These are phyloP conservation scores for Backusella psychrophila DNA, from an alignment of 192 early-diverging fungal genomes.

Conservation along the genomic window DNA sequence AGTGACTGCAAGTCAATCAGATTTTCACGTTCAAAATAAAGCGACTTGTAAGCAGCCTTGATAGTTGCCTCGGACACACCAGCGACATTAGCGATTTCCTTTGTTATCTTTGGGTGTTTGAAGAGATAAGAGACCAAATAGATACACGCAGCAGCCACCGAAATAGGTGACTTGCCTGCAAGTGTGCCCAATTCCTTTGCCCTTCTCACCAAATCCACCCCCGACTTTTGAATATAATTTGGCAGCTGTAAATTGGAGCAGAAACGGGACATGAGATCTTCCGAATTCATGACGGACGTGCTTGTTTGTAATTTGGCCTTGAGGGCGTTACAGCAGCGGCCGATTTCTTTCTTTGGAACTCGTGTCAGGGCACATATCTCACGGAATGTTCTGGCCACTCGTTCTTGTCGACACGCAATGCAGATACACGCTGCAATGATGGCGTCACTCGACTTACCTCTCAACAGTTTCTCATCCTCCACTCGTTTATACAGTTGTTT, in stretches of 20 bases:
- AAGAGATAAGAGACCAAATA: conserved; percentile 83
- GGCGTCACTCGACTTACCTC: conserved; percentile 79
- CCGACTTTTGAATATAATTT: conserved; percentile 66
- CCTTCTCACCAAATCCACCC: conserved; percentile 65
- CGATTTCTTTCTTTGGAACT: conserved; percentile 94
- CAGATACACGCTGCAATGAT: conserved; percentile 93
- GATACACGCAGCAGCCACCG: conserved; percentile 89
- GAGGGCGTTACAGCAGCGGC: conserved; percentile 74
- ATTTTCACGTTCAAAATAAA: conserved; percentile 57
- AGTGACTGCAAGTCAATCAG: conserved; percentile 52
- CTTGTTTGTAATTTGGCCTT: conserved; percentile 56
- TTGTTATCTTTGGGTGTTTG: conserved; percentile 63
- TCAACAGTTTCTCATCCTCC: conserved; percentile 78
- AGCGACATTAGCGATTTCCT: conserved; percentile 79
- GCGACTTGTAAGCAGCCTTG: conserved; percentile 77
- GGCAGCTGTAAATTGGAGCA: conserved; percentile 75
- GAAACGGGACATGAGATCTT: conserved; percentile 79
- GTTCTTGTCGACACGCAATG: conserved; percentile 86
- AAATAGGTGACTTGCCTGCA: conserved; percentile 89
- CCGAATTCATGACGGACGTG: conserved; percentile 64
- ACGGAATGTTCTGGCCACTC: conserved; percentile 87
- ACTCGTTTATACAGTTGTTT: conserved; percentile 85
- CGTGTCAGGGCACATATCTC: conserved; percentile 90
- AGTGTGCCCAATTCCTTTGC: conserved; percentile 80
- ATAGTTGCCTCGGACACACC: conserved; percentile 97